phyloP scores from a whole-genome alignment of 768 basidiomycete species.

The Naganishia kalamii region DNA sequence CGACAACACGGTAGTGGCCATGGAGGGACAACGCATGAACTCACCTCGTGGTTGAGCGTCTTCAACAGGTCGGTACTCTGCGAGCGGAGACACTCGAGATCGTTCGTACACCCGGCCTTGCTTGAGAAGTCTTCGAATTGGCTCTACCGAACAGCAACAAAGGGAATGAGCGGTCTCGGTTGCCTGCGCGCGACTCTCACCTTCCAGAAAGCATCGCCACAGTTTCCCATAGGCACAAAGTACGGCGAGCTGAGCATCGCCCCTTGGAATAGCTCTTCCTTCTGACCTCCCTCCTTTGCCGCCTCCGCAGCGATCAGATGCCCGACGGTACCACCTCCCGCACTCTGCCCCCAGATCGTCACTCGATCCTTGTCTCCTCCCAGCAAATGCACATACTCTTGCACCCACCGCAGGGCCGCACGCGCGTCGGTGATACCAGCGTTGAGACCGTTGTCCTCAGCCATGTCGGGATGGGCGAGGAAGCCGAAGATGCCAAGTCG shows the following conservation, averaged over 20 bases:
- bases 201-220: constrained; percentile 15
- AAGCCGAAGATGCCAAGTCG: constrained; percentile 24
- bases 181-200: not conserved
- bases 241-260: constrained; percentile 19
- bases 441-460: constrained; percentile 4
- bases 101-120: constrained; percentile 7
- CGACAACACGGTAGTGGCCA: not conserved
- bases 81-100: constrained; percentile 9
- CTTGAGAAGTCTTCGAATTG: constrained; percentile 17
- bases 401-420: constrained; percentile 14
- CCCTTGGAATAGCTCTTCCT: constrained; percentile 1
- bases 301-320: constrained; percentile 13
- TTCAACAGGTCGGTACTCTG: constrained; percentile 4
- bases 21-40: no score
- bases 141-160: not conserved
- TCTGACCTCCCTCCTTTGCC: not conserved
- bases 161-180: not conserved
- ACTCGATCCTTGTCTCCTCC: constrained; percentile 14
- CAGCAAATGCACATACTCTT: not conserved
- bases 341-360: constrained; percentile 19
- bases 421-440: constrained; percentile 17
- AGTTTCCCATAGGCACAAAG: constrained; percentile 10
- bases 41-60: constrained; percentile 14
- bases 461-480: constrained; percentile 16
- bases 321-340: constrained; percentile 13